Evolutionary conservation across 768 basidiomycete species (phyloP), one percentile per base, ranked within the genome.

Genomic region (Mycena floridula): DNA sequence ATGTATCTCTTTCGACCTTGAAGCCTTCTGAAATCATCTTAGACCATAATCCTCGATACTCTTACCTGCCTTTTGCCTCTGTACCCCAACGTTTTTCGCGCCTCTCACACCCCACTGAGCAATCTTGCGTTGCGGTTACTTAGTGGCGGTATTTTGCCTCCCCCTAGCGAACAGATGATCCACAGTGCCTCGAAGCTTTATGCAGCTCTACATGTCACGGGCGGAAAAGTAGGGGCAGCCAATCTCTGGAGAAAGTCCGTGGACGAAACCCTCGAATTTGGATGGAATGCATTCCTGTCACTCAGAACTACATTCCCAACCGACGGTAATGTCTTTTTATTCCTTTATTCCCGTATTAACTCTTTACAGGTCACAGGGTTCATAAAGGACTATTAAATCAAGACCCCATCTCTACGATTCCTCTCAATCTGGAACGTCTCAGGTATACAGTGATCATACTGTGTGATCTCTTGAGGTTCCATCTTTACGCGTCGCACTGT

Each of bases 181-280:
- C 51, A 63, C 32, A 68, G 79, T 12, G 72, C 82, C 2, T 79
- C 79, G 5, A 57, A 64, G 16, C 68, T 92, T 18, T 85, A 82
- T 46, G 64, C 81, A 3, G 63, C 70, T 20, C 68, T 92, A 5
- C 83, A 83, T 59, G 63, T 77, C 23, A 81, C 85, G 0, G 87
- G 87, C 18, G 89, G 90, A 7, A 92, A 89, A 61, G 80, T 87
- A 7, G 85, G 82, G 21, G 80, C 81, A 13, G 69, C 78, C 9
- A 76, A 68, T 42, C 53, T 84, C 5, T 92, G 89, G 89, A 73
- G 82, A 50, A 88, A 84, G 53, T 79, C 79, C 13, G 47, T 90
- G 21, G 85, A 89, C 40, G 83, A 83, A 23, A 79, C 81, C 2
- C 47, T 91, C 40, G 65, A 64, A 0, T 79, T 82, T 54, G 79